Evolutionary conservation across 345 rosid genomes (phyloP).

Genomic region (Punica granatum): DNA sequence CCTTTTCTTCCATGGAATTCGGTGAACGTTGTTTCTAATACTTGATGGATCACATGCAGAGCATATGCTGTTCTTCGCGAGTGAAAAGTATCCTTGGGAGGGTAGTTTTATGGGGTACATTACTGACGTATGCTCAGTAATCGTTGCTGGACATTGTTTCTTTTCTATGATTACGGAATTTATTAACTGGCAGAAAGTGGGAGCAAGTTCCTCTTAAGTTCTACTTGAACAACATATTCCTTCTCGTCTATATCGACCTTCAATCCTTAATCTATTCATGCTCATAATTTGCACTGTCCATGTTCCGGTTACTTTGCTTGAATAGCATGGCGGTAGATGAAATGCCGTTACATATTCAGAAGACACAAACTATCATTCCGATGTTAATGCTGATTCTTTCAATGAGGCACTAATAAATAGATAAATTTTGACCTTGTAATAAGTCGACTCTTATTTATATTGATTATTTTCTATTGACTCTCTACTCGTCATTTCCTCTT

Average conservation of each 20-base stretch:
- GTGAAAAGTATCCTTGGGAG: slow-evolving; percentile 72
- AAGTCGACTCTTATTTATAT: slow-evolving; percentile 6
- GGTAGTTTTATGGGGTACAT: slow-evolving; percentile 72
- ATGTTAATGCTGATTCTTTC: slow-evolving; percentile 57
- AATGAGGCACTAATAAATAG: slow-evolving; percentile 76
- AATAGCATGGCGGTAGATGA: slow-evolving; percentile 71
- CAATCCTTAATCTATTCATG: not conserved
- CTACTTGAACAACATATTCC: not conserved
- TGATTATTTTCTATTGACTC: slow-evolving; percentile 6
- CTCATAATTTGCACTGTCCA: not conserved
- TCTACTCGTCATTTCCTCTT: too few species aligned
- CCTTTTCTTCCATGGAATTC: not conserved
- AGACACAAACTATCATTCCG: slow-evolving; percentile 60
- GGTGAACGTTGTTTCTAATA: not conserved
- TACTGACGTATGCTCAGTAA: slow-evolving; percentile 35
- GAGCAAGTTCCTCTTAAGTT: not conserved
- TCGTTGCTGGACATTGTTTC: not conserved
- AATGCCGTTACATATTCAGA: slow-evolving; percentile 71
- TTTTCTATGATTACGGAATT: not conserved
- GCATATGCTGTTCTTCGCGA: slow-evolving; percentile 84
- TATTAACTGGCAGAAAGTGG: not conserved
- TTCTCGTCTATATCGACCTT: not conserved
- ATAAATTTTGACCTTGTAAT: slow-evolving; percentile 4
- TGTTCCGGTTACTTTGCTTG: not conserved
- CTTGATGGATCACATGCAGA: slow-evolving; percentile 29